Conservation (phyloP, 345 rosid genomes). For the Clarkia xantiana region DNA sequence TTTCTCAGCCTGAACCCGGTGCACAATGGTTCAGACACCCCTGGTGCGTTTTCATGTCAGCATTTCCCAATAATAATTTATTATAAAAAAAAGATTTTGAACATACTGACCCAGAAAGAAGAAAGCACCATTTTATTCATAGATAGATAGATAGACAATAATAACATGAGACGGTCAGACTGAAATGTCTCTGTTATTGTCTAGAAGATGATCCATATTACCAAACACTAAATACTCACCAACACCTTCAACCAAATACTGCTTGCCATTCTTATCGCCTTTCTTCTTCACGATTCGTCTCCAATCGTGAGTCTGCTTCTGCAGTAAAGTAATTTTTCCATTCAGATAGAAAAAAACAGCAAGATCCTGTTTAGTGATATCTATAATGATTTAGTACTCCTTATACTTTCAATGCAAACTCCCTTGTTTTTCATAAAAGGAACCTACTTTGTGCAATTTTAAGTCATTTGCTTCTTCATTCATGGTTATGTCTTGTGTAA, state of each 20-base stretch:
- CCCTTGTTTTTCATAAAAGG: too few species aligned
- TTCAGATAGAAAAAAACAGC: too few species aligned
- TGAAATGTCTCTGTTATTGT: conserved; percentile 12
- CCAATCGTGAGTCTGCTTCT: too few species aligned
- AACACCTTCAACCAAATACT: conserved; percentile 15
- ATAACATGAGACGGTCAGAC: background rate
- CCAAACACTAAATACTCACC: conserved; percentile 46
- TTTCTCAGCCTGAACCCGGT: conserved; percentile 83
- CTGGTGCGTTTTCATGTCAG: conserved; percentile 68
- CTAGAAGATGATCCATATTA: too few species aligned
- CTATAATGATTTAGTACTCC: too few species aligned
- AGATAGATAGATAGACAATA: background rate
- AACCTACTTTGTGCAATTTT: too few species aligned
- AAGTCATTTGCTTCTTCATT: background rate
- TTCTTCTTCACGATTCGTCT: background rate
- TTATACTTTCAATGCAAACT: too few species aligned
- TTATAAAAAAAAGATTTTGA: background rate
- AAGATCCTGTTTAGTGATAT: too few species aligned
- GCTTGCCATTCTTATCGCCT: conserved; percentile 10
- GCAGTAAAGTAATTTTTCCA: too few species aligned
- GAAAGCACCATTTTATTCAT: conserved; percentile 1
- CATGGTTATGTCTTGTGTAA: background rate
- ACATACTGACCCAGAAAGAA: background rate
- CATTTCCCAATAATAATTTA: background rate
- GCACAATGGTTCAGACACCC: conserved; percentile 66